Percentiles rank a stretch among this genome's conserved stretches.
Conservation (phyloP, 129 eudicot species). For the Tanacetum coccineum region DNA sequence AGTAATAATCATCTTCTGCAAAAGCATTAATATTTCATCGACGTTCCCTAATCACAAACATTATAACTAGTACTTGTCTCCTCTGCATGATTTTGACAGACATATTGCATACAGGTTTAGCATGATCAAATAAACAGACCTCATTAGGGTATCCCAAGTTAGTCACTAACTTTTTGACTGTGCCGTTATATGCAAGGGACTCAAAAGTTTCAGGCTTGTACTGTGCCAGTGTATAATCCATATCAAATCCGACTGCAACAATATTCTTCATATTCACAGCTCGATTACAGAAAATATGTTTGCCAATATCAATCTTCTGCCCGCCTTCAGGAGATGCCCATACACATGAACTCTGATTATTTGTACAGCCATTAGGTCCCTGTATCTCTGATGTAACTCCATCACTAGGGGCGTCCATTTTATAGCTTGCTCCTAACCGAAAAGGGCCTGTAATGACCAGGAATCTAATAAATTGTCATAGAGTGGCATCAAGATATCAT, state of each 20-base stretch:
- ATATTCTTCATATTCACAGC: slow-evolving; percentile 78
- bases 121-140: slow-evolving; percentile 47
- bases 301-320: slow-evolving; percentile 54
- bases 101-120: slow-evolving; percentile 18
- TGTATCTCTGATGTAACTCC: slow-evolving; percentile 28
- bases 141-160: slow-evolving; percentile 89
- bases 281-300: slow-evolving; percentile 82
- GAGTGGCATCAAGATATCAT: slow-evolving; percentile 1
- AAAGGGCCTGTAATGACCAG: slow-evolving; percentile 41
- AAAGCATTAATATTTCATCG: neutral
- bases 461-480: slow-evolving; percentile 11
- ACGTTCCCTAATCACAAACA: neutral
- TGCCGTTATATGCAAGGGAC: slow-evolving; percentile 95
- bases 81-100: neutral
- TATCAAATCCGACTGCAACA: slow-evolving; percentile 93
- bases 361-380: slow-evolving; percentile 29
- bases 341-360: slow-evolving; percentile 38
- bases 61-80: slow-evolving; percentile 9
- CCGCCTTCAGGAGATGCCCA: slow-evolving; percentile 88
- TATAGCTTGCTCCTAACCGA: slow-evolving; percentile 38
- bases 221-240: slow-evolving; percentile 96
- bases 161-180: slow-evolving; percentile 87
- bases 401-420: slow-evolving; percentile 39
- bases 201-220: slow-evolving; percentile 97
- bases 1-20: slow-evolving; percentile 13